These are phyloP conservation scores for Elongisporangium senticosum DNA, from an alignment of 352 stramenopile genomes.

Conservation along the genomic window DNA sequence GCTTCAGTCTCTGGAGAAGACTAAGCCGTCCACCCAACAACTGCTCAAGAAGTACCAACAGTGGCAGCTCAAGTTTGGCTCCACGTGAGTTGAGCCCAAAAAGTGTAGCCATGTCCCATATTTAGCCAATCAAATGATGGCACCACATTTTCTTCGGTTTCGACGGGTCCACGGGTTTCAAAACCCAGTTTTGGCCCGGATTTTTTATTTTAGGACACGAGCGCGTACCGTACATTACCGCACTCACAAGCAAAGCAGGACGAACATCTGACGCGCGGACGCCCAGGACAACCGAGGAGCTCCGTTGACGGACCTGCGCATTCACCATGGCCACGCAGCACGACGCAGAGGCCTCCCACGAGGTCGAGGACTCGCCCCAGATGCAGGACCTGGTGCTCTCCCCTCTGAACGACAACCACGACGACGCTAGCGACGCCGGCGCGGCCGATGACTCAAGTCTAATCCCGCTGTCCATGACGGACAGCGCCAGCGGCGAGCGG, in stretches of 20 bases:
- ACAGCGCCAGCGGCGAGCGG: slow-evolving; percentile 46
- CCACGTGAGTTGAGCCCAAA: slow-evolving; percentile 24
- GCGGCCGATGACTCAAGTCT: slow-evolving; percentile 17
- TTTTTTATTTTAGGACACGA: not conserved
- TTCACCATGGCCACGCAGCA: not conserved
- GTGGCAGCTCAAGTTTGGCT: slow-evolving; percentile 78
- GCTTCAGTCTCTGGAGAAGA: slow-evolving; percentile 56
- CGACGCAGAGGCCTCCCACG: not conserved
- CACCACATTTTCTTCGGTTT: not conserved
- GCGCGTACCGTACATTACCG: not conserved
- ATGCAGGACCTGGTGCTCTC: slow-evolving; percentile 64
- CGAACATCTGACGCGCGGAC: not conserved
- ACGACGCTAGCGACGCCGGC: slow-evolving; percentile 20
- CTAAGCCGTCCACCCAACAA: slow-evolving; percentile 72
- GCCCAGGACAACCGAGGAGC: not conserved
- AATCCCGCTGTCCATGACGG: slow-evolving; percentile 66
- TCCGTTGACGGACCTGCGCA: too few species aligned
- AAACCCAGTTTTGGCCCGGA: too few species aligned
- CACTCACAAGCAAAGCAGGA: not conserved
- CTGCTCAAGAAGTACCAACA: slow-evolving; percentile 75
- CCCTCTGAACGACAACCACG: slow-evolving; percentile 27
- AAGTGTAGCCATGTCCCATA: slow-evolving; percentile 1
- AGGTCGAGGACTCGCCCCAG: slow-evolving; percentile 11
- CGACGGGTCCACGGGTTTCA: not conserved
- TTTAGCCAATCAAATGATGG: not conserved